Evolutionary conservation across 2,329 filamentous ascomycete genomes (phyloP).

Genomic region (Claviceps sp.): DNA sequence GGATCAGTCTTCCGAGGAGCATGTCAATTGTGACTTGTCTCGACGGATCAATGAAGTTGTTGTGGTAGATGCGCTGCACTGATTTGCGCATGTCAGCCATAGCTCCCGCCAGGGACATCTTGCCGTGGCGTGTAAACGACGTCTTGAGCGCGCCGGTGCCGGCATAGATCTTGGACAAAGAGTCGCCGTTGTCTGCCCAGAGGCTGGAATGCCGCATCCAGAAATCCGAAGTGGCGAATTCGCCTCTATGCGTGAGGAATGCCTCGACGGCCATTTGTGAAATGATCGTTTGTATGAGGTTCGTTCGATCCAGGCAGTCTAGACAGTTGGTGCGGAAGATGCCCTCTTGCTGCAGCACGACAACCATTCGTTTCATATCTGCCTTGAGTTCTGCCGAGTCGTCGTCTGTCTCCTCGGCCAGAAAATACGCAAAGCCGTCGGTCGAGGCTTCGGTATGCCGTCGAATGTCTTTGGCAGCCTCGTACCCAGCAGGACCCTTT

Average conservation of each 20-base stretch:
- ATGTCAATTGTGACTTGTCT: conserved; percentile 92
- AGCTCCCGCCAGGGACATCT: conserved; percentile 88
- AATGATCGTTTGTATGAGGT: conserved; percentile 89
- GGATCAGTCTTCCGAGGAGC: conserved; percentile 71
- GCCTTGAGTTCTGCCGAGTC: conserved; percentile 31
- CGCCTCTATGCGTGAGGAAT: conserved; percentile 62
- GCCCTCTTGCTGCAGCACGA: conserved; percentile 84
- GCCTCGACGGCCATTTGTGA: conserved; percentile 84
- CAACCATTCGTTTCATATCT: conserved; percentile 38
- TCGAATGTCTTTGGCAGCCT: conserved; percentile 75
- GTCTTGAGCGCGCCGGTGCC: conserved; percentile 92
- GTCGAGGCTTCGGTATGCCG: conserved; percentile 66
- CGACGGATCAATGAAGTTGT: conserved; percentile 91
- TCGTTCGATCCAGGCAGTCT: conserved; percentile 90
- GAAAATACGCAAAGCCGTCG: conserved; percentile 83
- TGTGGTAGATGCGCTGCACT: conserved; percentile 87
- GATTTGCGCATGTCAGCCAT: conserved; percentile 94
- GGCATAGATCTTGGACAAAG: conserved; percentile 86
- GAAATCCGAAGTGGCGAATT: conserved; percentile 63
- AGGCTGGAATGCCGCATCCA: conserved; percentile 86
- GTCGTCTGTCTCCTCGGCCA: conserved; percentile 54
- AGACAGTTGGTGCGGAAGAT: conserved; percentile 92
- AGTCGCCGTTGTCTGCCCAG: conserved; percentile 96
- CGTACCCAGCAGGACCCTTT: conserved; percentile 72
- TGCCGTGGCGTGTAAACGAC: conserved; percentile 85